A percentile compares a stretch with the other conserved stretches of the same genome.
phyloP scores from a whole-genome alignment of 441 rosid species.

The Sinapis alba region DNA sequence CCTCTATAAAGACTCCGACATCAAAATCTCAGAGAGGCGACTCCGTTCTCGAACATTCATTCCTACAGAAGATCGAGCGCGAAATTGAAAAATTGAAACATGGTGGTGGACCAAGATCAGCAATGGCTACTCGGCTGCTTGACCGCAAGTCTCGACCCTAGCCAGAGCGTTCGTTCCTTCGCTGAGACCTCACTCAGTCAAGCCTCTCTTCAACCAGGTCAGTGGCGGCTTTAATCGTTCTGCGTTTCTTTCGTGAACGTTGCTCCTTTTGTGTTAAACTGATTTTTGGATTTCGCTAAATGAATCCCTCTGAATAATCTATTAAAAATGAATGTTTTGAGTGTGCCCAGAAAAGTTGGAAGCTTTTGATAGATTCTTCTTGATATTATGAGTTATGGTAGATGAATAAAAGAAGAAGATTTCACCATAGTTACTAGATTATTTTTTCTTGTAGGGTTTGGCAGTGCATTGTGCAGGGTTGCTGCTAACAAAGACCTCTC shows the following conservation, averaged over 20 bases:
- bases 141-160: constrained; percentile 87
- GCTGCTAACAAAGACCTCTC: constrained; percentile 79
- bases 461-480: constrained; percentile 76
- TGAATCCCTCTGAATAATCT: no score
- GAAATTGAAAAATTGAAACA: constrained; percentile 37
- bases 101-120: constrained; percentile 75
- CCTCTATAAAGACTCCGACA: constrained; percentile 26
- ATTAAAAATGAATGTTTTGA: no score
- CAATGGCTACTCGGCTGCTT: constrained; percentile 92
- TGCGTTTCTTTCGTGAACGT: no score
- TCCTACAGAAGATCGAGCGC: constrained; percentile 28
- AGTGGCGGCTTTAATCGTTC: neutral
- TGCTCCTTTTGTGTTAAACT: no score
- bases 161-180: constrained; percentile 80
- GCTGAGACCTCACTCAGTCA: constrained; percentile 89
- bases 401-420: no score
- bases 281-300: no score
- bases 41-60: constrained; percentile 23
- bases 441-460: constrained; percentile 66
- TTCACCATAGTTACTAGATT: neutral
- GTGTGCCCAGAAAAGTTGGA: neutral
- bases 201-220: constrained; percentile 94
- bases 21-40: neutral
- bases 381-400: no score
- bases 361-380: constrained; percentile 8